Evolutionary conservation across 2,329 filamentous ascomycete species (phyloP).

Genomic region (Exophiala oligosperma): DNA sequence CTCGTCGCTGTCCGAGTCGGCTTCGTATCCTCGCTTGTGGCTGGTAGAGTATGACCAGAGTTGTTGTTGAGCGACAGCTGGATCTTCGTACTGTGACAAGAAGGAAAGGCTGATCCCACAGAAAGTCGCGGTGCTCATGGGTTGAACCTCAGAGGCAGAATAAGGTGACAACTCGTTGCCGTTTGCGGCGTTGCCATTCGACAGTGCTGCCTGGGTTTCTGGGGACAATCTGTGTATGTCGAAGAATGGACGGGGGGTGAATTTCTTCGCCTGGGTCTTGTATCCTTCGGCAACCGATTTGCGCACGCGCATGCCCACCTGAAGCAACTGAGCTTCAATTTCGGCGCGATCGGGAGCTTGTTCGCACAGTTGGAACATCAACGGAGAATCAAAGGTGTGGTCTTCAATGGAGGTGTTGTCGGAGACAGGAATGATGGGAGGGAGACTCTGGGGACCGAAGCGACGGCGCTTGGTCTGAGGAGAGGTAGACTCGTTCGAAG

Average conservation of each 20-base stretch:
- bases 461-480: constrained; percentile 44
- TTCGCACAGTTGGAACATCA: constrained; percentile 39
- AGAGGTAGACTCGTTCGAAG: constrained; percentile 15
- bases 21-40: constrained; percentile 46
- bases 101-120: constrained; percentile 29
- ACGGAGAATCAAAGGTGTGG: constrained; percentile 29
- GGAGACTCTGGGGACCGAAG: constrained; percentile 43
- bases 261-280: constrained; percentile 52
- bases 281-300: constrained; percentile 94
- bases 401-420: constrained; percentile 26
- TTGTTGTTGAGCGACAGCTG: constrained; percentile 40
- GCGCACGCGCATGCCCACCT: constrained; percentile 89
- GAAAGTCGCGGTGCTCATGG: constrained; percentile 38
- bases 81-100: constrained; percentile 37
- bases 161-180: constrained; percentile 16
- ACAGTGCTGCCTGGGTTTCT: constrained; percentile 27
- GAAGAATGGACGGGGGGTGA: constrained; percentile 30
- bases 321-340: constrained; percentile 79
- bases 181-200: constrained; percentile 7
- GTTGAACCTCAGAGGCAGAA: constrained; percentile 56
- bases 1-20: constrained; percentile 40
- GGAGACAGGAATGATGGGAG: constrained; percentile 22
- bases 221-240: constrained; percentile 25
- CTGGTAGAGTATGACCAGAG: constrained; percentile 38
- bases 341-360: constrained; percentile 40